Percentiles rank a stretch among this genome's conserved stretches.
Evolutionary conservation across 345 rosid species (phyloP).

Genomic region (Theobroma cacao): DNA sequence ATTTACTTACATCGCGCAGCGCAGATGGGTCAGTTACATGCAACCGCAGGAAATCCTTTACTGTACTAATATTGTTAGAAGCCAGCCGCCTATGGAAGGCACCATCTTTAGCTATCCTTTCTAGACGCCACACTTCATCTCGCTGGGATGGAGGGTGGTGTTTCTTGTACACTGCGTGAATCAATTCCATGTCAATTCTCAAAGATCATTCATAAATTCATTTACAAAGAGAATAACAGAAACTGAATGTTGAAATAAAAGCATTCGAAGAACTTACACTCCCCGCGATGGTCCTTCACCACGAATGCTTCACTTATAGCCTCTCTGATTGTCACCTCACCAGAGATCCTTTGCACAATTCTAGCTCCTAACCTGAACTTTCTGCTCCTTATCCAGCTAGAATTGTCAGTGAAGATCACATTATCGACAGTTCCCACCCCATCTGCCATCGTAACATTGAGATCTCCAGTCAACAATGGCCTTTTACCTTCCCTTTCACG

Average conservation of each 20-base stretch:
- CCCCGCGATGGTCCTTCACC: constrained; percentile 89
- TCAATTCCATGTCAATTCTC: background rate
- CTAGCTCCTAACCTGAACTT: constrained; percentile 75
- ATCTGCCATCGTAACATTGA: constrained; percentile 30
- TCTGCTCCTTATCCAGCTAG: constrained; percentile 75
- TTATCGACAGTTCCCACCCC: constrained; percentile 52
- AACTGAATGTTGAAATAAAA: constrained; percentile 9
- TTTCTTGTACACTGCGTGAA: constrained; percentile 58
- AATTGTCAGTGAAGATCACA: constrained; percentile 66
- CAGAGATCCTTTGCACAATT: constrained; percentile 25
- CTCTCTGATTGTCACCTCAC: constrained; percentile 48
- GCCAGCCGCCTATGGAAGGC: constrained; percentile 38
- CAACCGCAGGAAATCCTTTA: constrained; percentile 43
- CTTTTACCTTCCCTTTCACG: constrained; percentile 63
- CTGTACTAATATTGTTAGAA: constrained; percentile 15
- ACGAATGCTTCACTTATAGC: constrained; percentile 62
- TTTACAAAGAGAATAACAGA: background rate
- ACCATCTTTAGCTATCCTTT: constrained; percentile 70
- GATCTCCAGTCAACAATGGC: constrained; percentile 70
- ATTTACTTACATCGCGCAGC: constrained; percentile 45
- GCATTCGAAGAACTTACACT: constrained; percentile 46
- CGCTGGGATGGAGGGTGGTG: constrained; percentile 65
- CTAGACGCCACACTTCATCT: constrained; percentile 76
- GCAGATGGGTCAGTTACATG: constrained; percentile 13
- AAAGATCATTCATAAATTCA: background rate